Evolutionary conservation across 176 grass and related monocot species (phyloP), one percentile per base, ranked within the genome.

Genomic region (Eleusine coracana): DNA sequence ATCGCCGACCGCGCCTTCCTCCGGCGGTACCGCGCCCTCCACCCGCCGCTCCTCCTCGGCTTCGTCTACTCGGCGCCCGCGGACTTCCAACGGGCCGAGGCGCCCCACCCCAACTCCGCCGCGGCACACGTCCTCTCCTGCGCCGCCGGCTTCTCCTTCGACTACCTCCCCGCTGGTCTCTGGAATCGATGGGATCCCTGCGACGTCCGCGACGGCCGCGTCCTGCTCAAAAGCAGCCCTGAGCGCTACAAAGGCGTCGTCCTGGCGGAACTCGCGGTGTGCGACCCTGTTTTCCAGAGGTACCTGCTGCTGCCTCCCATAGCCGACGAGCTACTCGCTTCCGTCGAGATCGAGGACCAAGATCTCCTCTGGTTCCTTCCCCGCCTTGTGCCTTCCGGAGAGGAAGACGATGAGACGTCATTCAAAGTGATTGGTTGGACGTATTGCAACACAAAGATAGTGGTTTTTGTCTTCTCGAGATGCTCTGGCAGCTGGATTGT

Each of bases 261-360:
- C 58, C 18, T 69, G 37, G 5, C 3, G 3, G 51, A 58, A 2
- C 72, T 86, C 13, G 38, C 38, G 11, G 84, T 86, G 77, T 80
- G 60, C 70, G 60, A 86, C 40, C 84, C 70, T 38, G 17, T 80
- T 60, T 68, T 49, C 51, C 38, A 50, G 48, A 52, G 77, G 12
- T 59, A 38, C 38, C 1, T 67, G 6, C 37, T 81, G 48, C 77
- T 81, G 74, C 48, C 70, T 17, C 69, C 34, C 23, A 46, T 86
- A 45, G 8, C 78, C 18, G 27, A 68, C 23, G 77, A 86, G 0
- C 64, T 86, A 21, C 27, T 52, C 21, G 71, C 34, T 15, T 82
- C 79, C 12, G 20, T 28, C 21, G 0, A 17, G 39, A 0, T 64
- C 3, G 14, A 18, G 4, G 9, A 31, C 0, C 1, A 34, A 11